Conservation (phyloP, 2,329 filamentous ascomycete genomes). For the Tolypocladium guangdongense region DNA sequence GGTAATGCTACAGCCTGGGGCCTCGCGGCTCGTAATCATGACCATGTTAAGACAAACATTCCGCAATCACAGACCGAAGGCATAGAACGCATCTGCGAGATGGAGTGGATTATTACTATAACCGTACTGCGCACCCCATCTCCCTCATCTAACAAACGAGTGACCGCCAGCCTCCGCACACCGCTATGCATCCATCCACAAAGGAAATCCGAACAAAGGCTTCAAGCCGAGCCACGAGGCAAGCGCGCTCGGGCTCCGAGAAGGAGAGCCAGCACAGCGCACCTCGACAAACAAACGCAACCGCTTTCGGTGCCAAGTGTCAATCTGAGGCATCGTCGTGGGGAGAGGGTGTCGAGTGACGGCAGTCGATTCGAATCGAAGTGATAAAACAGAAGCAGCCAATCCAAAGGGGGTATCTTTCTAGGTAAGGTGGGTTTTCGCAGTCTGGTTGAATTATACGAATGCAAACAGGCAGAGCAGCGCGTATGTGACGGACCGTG, state of each 20-base stretch:
- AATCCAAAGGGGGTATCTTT: conserved; percentile 29
- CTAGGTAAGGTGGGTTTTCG: conserved; percentile 16
- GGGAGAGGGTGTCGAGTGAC: neutral
- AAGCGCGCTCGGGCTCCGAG: neutral
- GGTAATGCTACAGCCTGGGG: neutral
- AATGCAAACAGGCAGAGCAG: neutral
- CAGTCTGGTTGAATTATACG: conserved; percentile 14
- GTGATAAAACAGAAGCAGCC: conserved; percentile 12
- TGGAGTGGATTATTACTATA: conserved; percentile 7
- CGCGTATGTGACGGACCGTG: neutral
- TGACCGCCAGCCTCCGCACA: neutral
- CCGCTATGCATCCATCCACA: conserved; percentile 9
- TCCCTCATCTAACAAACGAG: conserved; percentile 1
- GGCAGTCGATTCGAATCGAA: neutral
- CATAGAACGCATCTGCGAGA: neutral
- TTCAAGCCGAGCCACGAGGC: neutral
- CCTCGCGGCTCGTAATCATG: neutral
- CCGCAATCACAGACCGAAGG: neutral
- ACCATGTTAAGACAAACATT: neutral
- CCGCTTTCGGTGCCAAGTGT: neutral
- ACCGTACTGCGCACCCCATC: no score
- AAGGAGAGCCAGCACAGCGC: neutral
- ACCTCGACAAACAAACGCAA: neutral
- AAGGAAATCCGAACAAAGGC: conserved; percentile 1
- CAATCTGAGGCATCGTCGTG: neutral